These are phyloP conservation scores for Aspergillus cejpii DNA, from an alignment of 2,329 filamentous ascomycete genomes.

Conservation along the genomic window DNA sequence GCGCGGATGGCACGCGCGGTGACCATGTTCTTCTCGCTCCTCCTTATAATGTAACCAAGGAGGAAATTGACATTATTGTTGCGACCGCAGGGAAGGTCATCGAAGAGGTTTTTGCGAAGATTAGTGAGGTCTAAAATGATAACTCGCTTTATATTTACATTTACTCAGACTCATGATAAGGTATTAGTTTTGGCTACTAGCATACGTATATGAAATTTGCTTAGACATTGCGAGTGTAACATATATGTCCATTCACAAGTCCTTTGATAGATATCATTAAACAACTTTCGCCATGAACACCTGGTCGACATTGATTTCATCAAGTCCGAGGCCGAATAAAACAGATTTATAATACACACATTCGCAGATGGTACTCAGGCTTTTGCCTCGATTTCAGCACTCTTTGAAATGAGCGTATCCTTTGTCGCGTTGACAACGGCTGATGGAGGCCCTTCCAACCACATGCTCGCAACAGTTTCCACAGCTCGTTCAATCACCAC, in stretches of 20 bases:
- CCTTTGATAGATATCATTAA: neutral
- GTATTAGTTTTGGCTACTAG: too few relatives aligned
- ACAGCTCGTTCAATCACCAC: conserved; percentile 85
- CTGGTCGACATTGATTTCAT: neutral
- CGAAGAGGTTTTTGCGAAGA: conserved; percentile 41
- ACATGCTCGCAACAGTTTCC: conserved; percentile 73
- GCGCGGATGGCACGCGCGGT: conserved; percentile 52
- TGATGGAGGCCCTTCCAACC: conserved; percentile 31
- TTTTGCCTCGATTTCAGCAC: conserved; percentile 20
- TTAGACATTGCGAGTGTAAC: too few relatives aligned
- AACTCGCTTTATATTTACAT: neutral
- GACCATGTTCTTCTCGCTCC: conserved; percentile 67
- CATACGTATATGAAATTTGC: too few relatives aligned
- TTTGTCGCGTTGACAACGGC: conserved; percentile 21
- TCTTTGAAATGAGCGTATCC: conserved; percentile 15
- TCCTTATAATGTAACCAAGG: conserved; percentile 56
- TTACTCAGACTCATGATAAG: neutral
- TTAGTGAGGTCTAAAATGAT: neutral
- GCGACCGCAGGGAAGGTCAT: conserved; percentile 48
- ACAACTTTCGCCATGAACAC: neutral
- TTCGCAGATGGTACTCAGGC: conserved; percentile 15
- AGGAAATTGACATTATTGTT: conserved; percentile 53
- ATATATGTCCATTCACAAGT: neutral
- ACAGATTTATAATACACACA: conserved; percentile 15
- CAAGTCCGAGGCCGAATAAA: neutral